Evolutionary conservation across 257 asterid species (phyloP).

Genomic region (Sherardia arvensis): DNA sequence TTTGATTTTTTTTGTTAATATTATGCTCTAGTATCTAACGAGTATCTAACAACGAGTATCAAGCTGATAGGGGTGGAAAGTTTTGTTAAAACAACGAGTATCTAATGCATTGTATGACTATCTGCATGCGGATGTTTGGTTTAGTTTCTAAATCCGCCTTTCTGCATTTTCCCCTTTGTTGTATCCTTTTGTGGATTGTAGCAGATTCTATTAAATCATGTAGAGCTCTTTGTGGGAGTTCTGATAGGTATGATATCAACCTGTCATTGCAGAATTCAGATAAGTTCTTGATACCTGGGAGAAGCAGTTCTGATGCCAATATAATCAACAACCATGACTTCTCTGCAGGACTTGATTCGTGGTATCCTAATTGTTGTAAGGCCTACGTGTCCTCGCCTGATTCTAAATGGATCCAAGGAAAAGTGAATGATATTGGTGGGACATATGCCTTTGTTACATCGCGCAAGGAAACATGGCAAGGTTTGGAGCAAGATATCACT

Average conservation of each 20-base stretch:
- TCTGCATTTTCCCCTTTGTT: background rate
- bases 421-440: conserved; percentile 18
- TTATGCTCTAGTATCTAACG: background rate
- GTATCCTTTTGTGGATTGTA: background rate
- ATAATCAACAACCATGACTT: conserved; percentile 70
- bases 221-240: background rate
- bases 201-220: background rate
- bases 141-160: background rate
- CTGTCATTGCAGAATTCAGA: conserved; percentile 27
- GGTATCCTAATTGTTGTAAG: conserved; percentile 67
- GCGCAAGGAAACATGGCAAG: conserved; percentile 71
- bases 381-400: conserved; percentile 43
- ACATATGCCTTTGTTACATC: conserved; percentile 48
- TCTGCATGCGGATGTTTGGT: background rate
- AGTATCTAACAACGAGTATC: background rate
- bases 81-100: too few species aligned
- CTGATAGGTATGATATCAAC: conserved; percentile 3
- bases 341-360: conserved; percentile 54
- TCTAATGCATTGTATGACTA: too few species aligned
- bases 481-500: conserved; percentile 77
- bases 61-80: too few species aligned
- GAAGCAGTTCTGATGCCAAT: conserved; percentile 27
- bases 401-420: conserved; percentile 25
- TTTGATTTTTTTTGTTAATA: background rate
- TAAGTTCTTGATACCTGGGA: conserved; percentile 16